Evolutionary conservation across 2,329 filamentous ascomycete species (phyloP).

Genomic region (Venturia nashicola): DNA sequence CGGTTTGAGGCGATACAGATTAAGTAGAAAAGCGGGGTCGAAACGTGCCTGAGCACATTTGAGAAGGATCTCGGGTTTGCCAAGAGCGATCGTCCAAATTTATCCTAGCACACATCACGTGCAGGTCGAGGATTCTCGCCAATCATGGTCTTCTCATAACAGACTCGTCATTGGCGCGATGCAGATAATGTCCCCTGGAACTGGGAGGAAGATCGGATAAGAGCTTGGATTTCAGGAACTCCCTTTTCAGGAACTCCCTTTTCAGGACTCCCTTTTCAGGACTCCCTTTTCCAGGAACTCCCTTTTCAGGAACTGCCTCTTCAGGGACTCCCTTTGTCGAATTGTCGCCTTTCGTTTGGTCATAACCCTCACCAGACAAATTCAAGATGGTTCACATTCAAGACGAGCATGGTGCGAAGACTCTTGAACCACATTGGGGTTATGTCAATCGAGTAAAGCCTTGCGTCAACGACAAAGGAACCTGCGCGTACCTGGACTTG

Average conservation of each 20-base stretch:
- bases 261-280: too few species aligned
- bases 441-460: constrained; percentile 25
- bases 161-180: neutral
- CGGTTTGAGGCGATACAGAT: neutral
- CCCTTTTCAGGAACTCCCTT: too few species aligned
- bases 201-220: neutral
- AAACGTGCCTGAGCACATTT: constrained; percentile 3
- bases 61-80: neutral
- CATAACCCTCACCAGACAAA: neutral
- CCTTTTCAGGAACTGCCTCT: too few species aligned
- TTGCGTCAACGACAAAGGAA: constrained; percentile 45
- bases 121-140: neutral
- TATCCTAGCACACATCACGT: neutral
- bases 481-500: constrained; percentile 45
- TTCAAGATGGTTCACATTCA: neutral
- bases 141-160: neutral
- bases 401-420: neutral
- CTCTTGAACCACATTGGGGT: constrained; percentile 1
- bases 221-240: too few species aligned
- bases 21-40: neutral
- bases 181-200: neutral
- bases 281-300: too few species aligned
- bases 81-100: neutral
- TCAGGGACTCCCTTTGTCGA: neutral
- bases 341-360: neutral